phyloP scores from a whole-genome alignment of 345 rosid species.

The Microthlaspi erraticum region DNA sequence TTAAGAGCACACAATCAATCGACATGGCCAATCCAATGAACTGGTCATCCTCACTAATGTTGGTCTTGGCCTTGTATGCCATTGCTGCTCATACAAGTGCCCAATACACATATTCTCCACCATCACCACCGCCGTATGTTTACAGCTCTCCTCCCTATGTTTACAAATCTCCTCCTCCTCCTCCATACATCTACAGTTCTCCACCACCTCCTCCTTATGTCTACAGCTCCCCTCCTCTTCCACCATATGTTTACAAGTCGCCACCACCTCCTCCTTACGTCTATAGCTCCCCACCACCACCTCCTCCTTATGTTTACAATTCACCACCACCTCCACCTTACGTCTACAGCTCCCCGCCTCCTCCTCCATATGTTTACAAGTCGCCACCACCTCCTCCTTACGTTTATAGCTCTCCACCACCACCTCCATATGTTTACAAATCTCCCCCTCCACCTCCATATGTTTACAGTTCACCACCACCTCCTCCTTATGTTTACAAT shows the following conservation, averaged over 20 bases:
- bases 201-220: not conserved
- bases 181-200: not conserved
- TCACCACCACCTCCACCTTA: not conserved
- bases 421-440: too few species aligned
- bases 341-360: not conserved
- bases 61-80: constrained; percentile 27
- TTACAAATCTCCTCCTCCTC: not conserved
- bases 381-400: not conserved
- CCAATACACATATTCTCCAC: constrained; percentile 23
- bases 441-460: too few species aligned
- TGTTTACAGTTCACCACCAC: too few species aligned
- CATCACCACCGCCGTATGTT: constrained; percentile 8
- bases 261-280: not conserved
- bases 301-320: not conserved
- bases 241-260: not conserved
- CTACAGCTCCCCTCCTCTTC: not conserved
- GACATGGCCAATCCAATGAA: constrained; percentile 1
- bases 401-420: not conserved
- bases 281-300: not conserved
- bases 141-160: not conserved
- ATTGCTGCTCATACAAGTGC: constrained; percentile 21
- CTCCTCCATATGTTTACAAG: not conserved
- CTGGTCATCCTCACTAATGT: not conserved
- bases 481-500: not conserved
- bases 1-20: not conserved